These are phyloP conservation scores for Ceratocystis eucalypticola DNA, from an alignment of 2,329 filamentous ascomycete species.

Conservation along the genomic window DNA sequence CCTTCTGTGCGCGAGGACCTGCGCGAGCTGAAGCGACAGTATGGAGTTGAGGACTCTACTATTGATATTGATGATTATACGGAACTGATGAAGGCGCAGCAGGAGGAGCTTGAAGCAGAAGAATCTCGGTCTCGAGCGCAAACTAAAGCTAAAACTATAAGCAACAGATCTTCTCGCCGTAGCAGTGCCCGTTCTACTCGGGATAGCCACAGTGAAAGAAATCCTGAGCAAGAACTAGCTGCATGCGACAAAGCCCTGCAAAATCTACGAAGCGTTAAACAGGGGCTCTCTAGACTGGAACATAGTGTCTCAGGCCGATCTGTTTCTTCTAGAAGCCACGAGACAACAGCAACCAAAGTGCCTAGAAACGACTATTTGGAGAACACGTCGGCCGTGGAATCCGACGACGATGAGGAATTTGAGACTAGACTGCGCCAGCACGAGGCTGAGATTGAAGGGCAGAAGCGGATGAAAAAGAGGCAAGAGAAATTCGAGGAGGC, in stretches of 20 bases:
- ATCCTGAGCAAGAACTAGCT: slow-evolving; percentile 11
- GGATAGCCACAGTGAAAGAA: not conserved
- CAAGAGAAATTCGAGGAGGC: not conserved
- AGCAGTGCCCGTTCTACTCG: not conserved
- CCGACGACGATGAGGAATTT: slow-evolving; percentile 21
- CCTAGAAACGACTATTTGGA: slow-evolving; percentile 19
- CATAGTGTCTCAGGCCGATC: not conserved
- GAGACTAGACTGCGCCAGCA: slow-evolving; percentile 18
- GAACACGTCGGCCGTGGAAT: slow-evolving; percentile 22
- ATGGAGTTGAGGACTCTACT: slow-evolving; percentile 46
- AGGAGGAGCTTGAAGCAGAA: not conserved
- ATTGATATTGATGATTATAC: slow-evolving; percentile 40
- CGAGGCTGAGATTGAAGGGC: slow-evolving; percentile 28
- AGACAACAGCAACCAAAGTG: not conserved
- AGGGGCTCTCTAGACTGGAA: slow-evolving; percentile 7
- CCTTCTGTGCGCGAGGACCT: slow-evolving; percentile 44
- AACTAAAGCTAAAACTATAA: not conserved
- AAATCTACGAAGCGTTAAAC: slow-evolving; percentile 2
- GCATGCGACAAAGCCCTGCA: slow-evolving; percentile 15
- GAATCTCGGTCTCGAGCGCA: not conserved
- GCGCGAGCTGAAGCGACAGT: slow-evolving; percentile 36
- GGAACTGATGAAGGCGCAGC: slow-evolving; percentile 29
- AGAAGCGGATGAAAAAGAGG: not conserved
- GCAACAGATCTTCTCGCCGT: slow-evolving; percentile 5
- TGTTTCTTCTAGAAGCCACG: not conserved